Evolutionary conservation across 768 basidiomycete species (phyloP).

Genomic region (Agrocybe chaxingu): DNA sequence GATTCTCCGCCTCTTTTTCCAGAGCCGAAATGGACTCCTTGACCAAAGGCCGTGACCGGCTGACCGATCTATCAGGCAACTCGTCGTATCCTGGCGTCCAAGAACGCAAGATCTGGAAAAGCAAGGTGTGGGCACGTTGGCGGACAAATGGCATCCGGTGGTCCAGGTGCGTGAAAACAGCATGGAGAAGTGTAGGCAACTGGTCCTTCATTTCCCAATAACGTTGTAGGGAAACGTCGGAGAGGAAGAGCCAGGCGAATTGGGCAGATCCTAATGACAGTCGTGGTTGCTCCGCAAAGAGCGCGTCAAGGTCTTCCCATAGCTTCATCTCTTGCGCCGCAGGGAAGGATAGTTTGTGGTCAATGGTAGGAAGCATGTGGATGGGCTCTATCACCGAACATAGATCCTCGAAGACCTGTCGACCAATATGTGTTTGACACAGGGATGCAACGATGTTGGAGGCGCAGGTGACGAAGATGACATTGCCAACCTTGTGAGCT

Average conservation of each 20-base stretch:
- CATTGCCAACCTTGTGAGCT: conserved; percentile 78
- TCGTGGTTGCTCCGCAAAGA: conserved; percentile 72
- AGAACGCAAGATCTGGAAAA: conserved; percentile 81
- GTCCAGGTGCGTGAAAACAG: conserved; percentile 79
- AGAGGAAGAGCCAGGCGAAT: conserved; percentile 82
- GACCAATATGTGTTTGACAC: conserved; percentile 71
- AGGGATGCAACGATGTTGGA: conserved; percentile 82
- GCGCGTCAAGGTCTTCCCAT: conserved; percentile 75
- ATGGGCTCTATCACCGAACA: conserved; percentile 81
- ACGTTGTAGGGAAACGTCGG: conserved; percentile 71
- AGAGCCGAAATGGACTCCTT: conserved; percentile 50
- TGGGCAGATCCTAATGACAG: conserved; percentile 78
- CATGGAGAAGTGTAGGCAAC: conserved; percentile 74
- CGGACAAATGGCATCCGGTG: conserved; percentile 70
- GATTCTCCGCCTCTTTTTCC: conserved; percentile 52
- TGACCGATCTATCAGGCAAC: conserved; percentile 53
- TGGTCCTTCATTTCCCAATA: conserved; percentile 72
- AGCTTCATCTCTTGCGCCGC: conserved; percentile 67
- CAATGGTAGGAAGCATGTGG: conserved; percentile 77
- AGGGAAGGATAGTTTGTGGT: conserved; percentile 64
- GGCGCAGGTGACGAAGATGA: conserved; percentile 74
- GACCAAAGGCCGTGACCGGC: conserved; percentile 45
- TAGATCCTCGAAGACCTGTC: conserved; percentile 77
- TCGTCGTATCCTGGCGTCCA: conserved; percentile 80
- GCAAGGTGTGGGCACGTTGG: conserved; percentile 67